Evolutionary conservation across 495 filamentous ascomycete genomes (phyloP).

Genomic region (Talaromyces wortmannii): DNA sequence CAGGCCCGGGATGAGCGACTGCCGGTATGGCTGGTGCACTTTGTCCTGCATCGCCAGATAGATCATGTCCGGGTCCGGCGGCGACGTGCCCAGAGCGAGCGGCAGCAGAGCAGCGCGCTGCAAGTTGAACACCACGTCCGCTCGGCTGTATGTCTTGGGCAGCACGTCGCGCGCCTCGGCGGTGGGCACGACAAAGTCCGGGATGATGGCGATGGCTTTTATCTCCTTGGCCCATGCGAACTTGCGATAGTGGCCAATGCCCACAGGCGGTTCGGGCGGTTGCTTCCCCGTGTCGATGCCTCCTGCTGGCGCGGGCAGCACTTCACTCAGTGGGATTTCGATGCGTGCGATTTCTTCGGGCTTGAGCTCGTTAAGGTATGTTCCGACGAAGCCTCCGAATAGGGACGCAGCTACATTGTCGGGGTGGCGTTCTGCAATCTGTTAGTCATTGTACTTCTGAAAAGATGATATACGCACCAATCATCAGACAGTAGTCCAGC

Average conservation of each 20-base stretch:
- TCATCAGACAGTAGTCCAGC: slow-evolving; percentile 95
- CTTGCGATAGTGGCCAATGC: slow-evolving; percentile 89
- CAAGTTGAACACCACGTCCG: slow-evolving; percentile 89
- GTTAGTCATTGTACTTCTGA: neutral
- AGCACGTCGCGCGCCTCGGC: slow-evolving; percentile 79
- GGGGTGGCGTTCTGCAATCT: slow-evolving; percentile 70
- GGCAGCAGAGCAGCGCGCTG: slow-evolving; percentile 86
- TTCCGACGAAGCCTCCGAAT: slow-evolving; percentile 95
- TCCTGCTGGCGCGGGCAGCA: slow-evolving; percentile 78
- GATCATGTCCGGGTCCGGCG: slow-evolving; percentile 88
- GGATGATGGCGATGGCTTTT: slow-evolving; percentile 91
- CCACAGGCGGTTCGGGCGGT: slow-evolving; percentile 80
- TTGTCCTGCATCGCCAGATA: slow-evolving; percentile 97
- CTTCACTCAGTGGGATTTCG: slow-evolving; percentile 94
- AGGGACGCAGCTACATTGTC: slow-evolving; percentile 95
- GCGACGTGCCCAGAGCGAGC: slow-evolving; percentile 74
- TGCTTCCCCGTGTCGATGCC: slow-evolving; percentile 77
- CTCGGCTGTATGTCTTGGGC: slow-evolving; percentile 64
- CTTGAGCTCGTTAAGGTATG: slow-evolving; percentile 83
- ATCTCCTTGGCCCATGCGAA: slow-evolving; percentile 89
- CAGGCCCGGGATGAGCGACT: slow-evolving; percentile 81
- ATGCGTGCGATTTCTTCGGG: slow-evolving; percentile 77
- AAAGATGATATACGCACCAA: slow-evolving; percentile 38
- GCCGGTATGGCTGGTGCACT: slow-evolving; percentile 90
- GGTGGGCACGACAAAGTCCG: slow-evolving; percentile 87